Base-by-base conservation (phyloP, 2,329 filamentous ascomycete species). In the Hymenoscyphus fructigenus region DNA sequence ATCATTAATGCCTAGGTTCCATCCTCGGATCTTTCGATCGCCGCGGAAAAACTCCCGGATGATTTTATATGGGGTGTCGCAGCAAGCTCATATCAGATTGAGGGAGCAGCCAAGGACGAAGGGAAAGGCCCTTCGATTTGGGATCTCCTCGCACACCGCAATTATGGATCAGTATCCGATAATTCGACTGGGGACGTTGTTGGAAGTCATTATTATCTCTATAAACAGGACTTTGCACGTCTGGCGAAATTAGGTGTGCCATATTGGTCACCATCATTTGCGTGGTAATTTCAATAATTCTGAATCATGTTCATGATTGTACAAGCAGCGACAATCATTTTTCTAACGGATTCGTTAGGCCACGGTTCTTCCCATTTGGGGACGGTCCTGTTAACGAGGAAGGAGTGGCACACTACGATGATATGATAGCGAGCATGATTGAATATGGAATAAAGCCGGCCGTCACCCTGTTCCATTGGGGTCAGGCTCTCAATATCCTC, bases 141-240 rank as follows among this genome's bases (percentile, higher is more conserved):
- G 73, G 81, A 83, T 59, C 75, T 81, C 10, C 61, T 74, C 23
- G 65, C 68, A n/a, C 72, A 74, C 63, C 59, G 71, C 41, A 65
- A 65, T 38, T 80, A 78, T 69, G 65, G 65, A 28, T 66, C 61
- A 5, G 65, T 70, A n/a, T 62, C 64, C 17, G 68, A 78, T 79
- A 55, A 80, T 79, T 9, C 82, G 32, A 78, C 71, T 67, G 83
- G 81, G 1, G 83, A 85, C 67, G 74, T 86, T 23, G 79, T 79
- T 0, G 78, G 80, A 53, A 81, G 83, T 73, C 79, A 84, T 60
- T 85, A 85, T 70, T 85, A 82, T 64, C 75, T 83, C 2, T 85
- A 85, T 70, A 85, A 85, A 71, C 83, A 85, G 70, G 82, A 85
- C 53, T 84, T 85, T 55, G 82, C 81, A 64, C 78, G 83, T 0